Evolutionary conservation across 331 rosid genomes (phyloP), one percentile per base, ranked within the genome.

Genomic region (Acacia concinna): DNA sequence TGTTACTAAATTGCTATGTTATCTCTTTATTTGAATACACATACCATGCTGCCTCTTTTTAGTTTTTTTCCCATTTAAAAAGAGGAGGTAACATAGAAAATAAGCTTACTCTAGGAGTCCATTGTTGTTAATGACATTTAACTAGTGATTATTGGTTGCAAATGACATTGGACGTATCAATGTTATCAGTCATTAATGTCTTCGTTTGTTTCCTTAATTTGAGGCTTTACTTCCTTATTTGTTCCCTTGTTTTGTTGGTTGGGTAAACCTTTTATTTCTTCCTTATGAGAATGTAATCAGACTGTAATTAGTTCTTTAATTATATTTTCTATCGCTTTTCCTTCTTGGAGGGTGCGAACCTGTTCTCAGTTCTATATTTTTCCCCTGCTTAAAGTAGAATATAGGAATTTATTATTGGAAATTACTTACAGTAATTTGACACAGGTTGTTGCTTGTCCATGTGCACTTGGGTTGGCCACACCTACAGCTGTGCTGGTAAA

Each of bases 391-490:
- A 5, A 13, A 59, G 5, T 8, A 11, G n/a, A 60, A 60, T 23
- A 31, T 23, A 31, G 31, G 63, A 27, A 56, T 56, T 78, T 81
- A 31, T 15, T 27, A 59, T 78, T 69, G 76, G 54, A 78, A 56
- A 68, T 51, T 79, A 60, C 77, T 46, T 76, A 56, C 23, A n/a
- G 49, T 83, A 56, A 85, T 56, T 44, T 84, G 72, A 54, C 74
- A 83, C 93, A 95, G 99, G 99, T 95, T 75, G 84, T 95, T 80
- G 99, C 99, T 80, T 95, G 99, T 90, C 99, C 99, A 1, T 95
- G 99, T 89, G 99, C 99, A 38, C 97, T 95, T 78, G 99, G 99
- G 81, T 89, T 95, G 71, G 99, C 99, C 88, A 95, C 99, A 74
- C 99, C 97, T 63, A 95, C 97, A 57, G 99, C 99, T 81, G 93